Percentiles rank a stretch among this genome's conserved stretches.
phyloP scores from a whole-genome alignment of 148 eudicot genomes.

The Heliamphora exappendiculata region DNA sequence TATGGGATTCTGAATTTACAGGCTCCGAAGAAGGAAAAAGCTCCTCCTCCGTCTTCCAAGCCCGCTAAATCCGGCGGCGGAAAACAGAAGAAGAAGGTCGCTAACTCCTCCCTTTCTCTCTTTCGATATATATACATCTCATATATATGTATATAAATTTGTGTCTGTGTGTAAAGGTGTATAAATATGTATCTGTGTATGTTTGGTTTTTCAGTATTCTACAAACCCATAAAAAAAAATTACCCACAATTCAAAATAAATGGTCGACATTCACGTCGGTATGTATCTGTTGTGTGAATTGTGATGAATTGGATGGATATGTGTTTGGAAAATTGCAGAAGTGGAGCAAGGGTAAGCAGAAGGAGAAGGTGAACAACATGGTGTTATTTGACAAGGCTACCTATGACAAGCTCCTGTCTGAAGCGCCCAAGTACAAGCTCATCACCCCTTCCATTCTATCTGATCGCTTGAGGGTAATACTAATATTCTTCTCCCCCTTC shows the following conservation, averaged over 20 bases:
- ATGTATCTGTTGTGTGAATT: neutral
- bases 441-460: conserved; percentile 83
- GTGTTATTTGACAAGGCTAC: conserved; percentile 82
- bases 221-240: too few species aligned
- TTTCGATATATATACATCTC: neutral
- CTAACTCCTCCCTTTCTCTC: neutral
- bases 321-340: conserved; percentile 35
- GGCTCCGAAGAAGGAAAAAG: conserved; percentile 90
- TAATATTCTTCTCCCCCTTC: neutral
- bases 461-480: conserved; percentile 72
- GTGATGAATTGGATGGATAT: neutral
- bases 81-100: conserved; percentile 94
- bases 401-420: conserved; percentile 74
- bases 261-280: too few species aligned
- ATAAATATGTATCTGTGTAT: neutral
- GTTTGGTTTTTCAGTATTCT: too few species aligned
- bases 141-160: neutral
- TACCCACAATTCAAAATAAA: too few species aligned
- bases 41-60: conserved; percentile 82
- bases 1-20: conserved; percentile 15
- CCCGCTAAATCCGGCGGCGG: conserved; percentile 96
- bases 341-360: conserved; percentile 99
- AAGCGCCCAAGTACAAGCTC: conserved; percentile 77
- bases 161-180: neutral
- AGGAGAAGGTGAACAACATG: conserved; percentile 99